These are phyloP conservation scores for Lycium barbarum DNA, from an alignment of 257 asterid genomes.

Conservation along the genomic window DNA sequence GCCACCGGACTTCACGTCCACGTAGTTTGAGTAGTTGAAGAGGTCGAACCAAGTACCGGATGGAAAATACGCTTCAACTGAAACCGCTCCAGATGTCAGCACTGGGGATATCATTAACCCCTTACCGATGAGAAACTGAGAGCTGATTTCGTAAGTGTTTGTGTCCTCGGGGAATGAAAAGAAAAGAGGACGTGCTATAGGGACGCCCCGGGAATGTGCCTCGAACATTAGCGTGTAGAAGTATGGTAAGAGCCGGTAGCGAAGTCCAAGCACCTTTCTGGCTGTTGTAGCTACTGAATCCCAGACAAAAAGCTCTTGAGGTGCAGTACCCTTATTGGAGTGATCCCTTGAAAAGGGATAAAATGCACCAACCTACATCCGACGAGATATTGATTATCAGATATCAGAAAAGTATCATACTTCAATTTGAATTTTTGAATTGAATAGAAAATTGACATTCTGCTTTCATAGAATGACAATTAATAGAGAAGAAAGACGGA, in stretches of 20 bases:
- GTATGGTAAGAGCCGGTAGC: conserved; percentile 65
- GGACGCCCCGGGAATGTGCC: conserved; percentile 58
- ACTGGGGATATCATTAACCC: conserved; percentile 70
- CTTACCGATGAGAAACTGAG: conserved; percentile 64
- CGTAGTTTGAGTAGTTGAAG: conserved; percentile 52
- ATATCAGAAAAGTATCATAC: not conserved
- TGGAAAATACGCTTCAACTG: conserved; percentile 64
- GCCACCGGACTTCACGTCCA: conserved; percentile 42
- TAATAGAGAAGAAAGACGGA: not conserved
- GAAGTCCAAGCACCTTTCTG: conserved; percentile 56
- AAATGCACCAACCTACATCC: conserved; percentile 63
- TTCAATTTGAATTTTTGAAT: not conserved
- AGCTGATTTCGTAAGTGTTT: conserved; percentile 49
- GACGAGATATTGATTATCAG: not conserved
- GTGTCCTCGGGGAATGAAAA: conserved; percentile 63
- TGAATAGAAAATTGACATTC: not conserved
- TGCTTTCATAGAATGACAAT: not conserved
- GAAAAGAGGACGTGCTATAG: conserved; percentile 70
- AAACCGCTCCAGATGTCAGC: conserved; percentile 42
- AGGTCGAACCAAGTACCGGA: conserved; percentile 72
- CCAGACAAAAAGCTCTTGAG: conserved; percentile 71
- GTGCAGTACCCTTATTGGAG: conserved; percentile 35
- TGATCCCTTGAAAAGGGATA: conserved; percentile 77
- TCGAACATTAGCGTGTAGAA: conserved; percentile 68
- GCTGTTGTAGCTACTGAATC: conserved; percentile 73